Conservation (phyloP, 192 early-diverging fungal genomes). For the Entomortierella parvispora region DNA sequence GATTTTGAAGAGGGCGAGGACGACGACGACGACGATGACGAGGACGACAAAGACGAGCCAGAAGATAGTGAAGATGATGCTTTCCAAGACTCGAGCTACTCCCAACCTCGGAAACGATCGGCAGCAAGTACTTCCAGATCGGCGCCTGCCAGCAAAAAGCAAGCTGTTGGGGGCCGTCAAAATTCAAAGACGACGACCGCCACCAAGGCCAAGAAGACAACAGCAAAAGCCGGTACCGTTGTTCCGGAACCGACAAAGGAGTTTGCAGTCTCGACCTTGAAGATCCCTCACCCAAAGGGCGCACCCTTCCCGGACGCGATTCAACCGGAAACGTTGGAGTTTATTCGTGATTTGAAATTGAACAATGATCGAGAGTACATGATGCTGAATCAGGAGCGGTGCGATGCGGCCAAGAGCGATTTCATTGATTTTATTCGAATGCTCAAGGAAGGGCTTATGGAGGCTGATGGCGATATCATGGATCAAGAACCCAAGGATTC, state of each 20-base stretch:
- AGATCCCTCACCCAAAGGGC: slow-evolving; percentile 51
- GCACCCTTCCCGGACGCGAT: slow-evolving; percentile 58
- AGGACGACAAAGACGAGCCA: background rate
- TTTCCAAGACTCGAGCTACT: slow-evolving; percentile 10
- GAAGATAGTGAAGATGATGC: slow-evolving; percentile 20
- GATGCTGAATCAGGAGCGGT: slow-evolving; percentile 49
- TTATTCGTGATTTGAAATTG: slow-evolving; percentile 54
- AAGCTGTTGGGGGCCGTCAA: no score
- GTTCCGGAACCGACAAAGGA: slow-evolving; percentile 7
- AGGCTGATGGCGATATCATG: slow-evolving; percentile 56
- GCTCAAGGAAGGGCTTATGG: slow-evolving; percentile 50
- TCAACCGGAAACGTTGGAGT: slow-evolving; percentile 58
- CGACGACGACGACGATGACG: background rate
- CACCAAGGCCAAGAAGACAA: background rate
- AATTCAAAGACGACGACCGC: no score
- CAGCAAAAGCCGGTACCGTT: background rate
- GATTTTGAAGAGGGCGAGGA: background rate
- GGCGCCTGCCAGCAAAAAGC: no score
- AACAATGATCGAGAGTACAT: slow-evolving; percentile 66
- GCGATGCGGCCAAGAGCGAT: slow-evolving; percentile 44
- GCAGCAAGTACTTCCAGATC: background rate
- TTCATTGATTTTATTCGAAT: slow-evolving; percentile 60
- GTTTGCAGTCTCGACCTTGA: slow-evolving; percentile 11
- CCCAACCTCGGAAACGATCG: background rate
- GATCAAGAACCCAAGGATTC: slow-evolving; percentile 55